Base-by-base conservation (phyloP, 148 eudicot genomes). In the Vaccinium darrowii region DNA sequence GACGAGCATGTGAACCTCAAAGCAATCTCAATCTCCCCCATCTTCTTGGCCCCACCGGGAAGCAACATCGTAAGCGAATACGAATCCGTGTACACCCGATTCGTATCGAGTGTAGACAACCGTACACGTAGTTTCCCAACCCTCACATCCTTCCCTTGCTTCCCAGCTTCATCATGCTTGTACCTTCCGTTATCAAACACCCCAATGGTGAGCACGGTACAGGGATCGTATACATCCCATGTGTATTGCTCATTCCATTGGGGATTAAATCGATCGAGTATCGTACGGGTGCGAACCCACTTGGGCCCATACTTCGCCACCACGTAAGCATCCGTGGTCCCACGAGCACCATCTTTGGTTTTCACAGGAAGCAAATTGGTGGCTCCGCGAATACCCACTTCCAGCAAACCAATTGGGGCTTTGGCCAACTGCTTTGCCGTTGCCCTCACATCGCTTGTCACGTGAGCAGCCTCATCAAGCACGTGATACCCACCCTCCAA, bases 401-500 rank as follows among this genome's bases (percentile, higher is more conserved):
- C 98, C 1, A 95, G 90, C 86, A 94, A 76, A 30, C 98, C 98
- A n/a, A 95, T 89, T 0, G 98, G 93, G 14, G 98, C 86, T 82
- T 92, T 93, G 33, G 93, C 85, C 10, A 95, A 72, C 73, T 94
- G 98, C 90, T 91, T 95, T 0, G 96, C 96, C 1, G 98, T 90
- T 47, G 98, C 90, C 25, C 92, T 85, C 5, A 91, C 93, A 81
- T 94, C 98, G 27, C 98, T 95, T n/a, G 96, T 95, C 91, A 94
- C 93, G 85, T 95, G 96, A 87, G 98, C 96, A 1, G 96, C 98
- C 88, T 95, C 98, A 39, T 94, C 98, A 80, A 94, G 95, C 95
- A 95, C 98, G 91, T 95, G 98, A 88, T 95, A 95, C 39, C 98
- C 98, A n/a, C 98, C 98, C 74, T 95, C 98, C 53, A 95, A 80